Conservation (phyloP, 164 flowering plant species). For the Buxus sempervirens region DNA sequence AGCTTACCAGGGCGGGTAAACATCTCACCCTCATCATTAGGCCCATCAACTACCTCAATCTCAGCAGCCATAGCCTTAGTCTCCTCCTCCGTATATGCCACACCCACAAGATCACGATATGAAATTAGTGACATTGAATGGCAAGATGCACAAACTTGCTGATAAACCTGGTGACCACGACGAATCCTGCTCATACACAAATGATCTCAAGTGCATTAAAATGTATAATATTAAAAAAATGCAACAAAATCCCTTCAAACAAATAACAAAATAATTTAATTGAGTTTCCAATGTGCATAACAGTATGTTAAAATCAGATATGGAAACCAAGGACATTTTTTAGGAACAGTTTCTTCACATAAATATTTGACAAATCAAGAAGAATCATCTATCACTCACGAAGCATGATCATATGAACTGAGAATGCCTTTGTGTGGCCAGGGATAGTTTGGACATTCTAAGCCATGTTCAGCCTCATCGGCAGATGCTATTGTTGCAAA, state of each 20-base stretch:
- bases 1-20: conserved; percentile 87
- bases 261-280: too few relatives aligned
- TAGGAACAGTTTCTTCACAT: background rate
- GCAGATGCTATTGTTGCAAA: conserved; percentile 70
- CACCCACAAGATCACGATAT: conserved; percentile 85
- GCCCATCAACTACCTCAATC: conserved; percentile 89
- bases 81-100: conserved; percentile 88
- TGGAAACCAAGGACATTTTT: background rate
- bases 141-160: conserved; percentile 89
- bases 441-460: conserved; percentile 67
- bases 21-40: conserved; percentile 93
- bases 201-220: conserved; percentile 3
- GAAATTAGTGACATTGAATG: conserved; percentile 84
- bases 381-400: conserved; percentile 48
- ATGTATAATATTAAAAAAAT: too few relatives aligned
- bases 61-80: conserved; percentile 87
- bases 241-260: too few relatives aligned
- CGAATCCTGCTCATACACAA: conserved; percentile 56
- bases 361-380: background rate
- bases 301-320: background rate
- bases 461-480: conserved; percentile 97
- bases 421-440: conserved; percentile 97
- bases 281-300: too few relatives aligned
- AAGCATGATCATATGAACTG: conserved; percentile 91
- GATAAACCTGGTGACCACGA: conserved; percentile 89